Evolutionary conservation across 352 stramenopile genomes (phyloP), one percentile per base, ranked within the genome.

Genomic region (Globisporangium takayamanum): DNA sequence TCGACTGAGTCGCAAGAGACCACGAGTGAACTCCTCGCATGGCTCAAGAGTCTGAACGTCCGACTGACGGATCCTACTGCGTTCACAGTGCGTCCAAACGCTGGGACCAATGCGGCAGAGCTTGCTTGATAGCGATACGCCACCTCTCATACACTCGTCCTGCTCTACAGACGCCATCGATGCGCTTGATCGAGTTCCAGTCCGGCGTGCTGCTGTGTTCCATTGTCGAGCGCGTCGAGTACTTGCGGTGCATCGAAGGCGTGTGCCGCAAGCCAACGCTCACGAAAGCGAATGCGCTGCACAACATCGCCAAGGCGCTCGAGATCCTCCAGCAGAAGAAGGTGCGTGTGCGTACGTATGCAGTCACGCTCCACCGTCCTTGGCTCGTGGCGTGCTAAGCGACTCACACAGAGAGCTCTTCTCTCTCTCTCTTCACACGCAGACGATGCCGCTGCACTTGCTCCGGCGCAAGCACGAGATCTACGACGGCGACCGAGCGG

Each of bases 231-330:
- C 83, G 78, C 20, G 70, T 87, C 8, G 79, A 92, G 63, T 63
- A 78, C 64, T 75, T 92, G 70, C 77, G 81, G n/a, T 55, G 55
- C 26, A 78, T 89, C 22, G 68, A 80, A 48, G 81, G 81, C 5
- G 55, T 87, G 45, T 67, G 63, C 44, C 63, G 63, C 16, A 46
- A 75, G 22, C 58, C 74, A 3, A 56, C 59, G 15, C 49, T 73
- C 26, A 70, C 70, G 39, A 84, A 74, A 66, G 76, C 81, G 10
- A 80, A 76, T n/a, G 67, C 77, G 1, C 59, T 92, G 28, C 74
- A 92, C 70, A 92, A 92, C 57, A 87, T 92, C 45, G 63, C 56
- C 33, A 92, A 92, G 46, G 81, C 75, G 16, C 62, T 89, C 0
- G 60, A 59, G 16, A 77, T 89, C 22, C 63, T 92, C 1, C 70